Conservation (phyloP, 2,329 filamentous ascomycete species). For the Cladorrhinum sp. region DNA sequence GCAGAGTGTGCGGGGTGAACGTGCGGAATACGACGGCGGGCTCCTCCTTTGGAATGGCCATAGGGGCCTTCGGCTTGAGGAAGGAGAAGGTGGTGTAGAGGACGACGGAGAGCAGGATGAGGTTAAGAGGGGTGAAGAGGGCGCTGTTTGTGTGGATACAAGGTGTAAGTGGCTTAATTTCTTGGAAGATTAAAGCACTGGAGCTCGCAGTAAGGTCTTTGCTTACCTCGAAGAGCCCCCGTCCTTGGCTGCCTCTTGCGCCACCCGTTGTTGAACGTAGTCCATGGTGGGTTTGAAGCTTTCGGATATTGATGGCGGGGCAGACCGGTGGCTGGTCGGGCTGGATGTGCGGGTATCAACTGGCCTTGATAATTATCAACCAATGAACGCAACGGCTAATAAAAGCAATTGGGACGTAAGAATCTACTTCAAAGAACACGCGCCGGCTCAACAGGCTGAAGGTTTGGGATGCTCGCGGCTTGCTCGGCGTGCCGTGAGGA, state of each 20-base stretch:
- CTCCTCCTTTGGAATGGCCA: conserved; percentile 49
- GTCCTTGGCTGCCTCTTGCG: conserved; percentile 50
- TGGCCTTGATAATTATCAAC: not conserved
- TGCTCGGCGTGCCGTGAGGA: conserved; percentile 4
- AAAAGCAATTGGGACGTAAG: not conserved
- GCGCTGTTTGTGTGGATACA: conserved; percentile 33
- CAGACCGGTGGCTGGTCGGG: not conserved
- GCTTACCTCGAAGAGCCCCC: conserved; percentile 33
- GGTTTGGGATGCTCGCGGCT: not conserved
- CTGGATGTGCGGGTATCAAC: not conserved
- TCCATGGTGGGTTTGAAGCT: conserved; percentile 42
- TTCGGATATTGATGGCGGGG: not conserved
- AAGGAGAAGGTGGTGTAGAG: conserved; percentile 58
- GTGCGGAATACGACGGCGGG: conserved; percentile 62
- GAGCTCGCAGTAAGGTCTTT: not conserved
- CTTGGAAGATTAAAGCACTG: not conserved
- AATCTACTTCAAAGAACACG: not conserved
- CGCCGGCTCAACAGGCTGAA: not conserved
- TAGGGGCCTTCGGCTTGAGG: conserved; percentile 47
- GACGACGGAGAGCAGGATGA: conserved; percentile 55
- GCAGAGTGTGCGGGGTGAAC: conserved; percentile 76
- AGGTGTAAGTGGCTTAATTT: not conserved
- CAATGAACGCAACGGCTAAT: not conserved
- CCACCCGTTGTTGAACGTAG: conserved; percentile 55
- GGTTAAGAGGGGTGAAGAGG: conserved; percentile 61